Evolutionary conservation across 2,329 filamentous ascomycete species (phyloP).

Genomic region (Xylaria polymorpha): DNA sequence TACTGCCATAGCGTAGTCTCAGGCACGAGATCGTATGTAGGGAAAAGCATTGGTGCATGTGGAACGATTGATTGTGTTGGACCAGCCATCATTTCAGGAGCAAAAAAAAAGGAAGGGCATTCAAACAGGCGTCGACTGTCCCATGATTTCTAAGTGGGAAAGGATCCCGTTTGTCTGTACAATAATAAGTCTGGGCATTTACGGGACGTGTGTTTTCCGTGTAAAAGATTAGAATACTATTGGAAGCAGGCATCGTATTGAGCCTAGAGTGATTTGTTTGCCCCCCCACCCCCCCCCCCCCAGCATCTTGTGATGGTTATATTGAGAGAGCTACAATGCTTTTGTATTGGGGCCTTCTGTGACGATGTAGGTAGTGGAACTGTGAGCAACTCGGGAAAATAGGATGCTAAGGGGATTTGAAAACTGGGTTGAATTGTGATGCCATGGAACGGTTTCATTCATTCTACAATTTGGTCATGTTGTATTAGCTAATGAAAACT

Average conservation of each 20-base stretch:
- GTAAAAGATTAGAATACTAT: constrained; percentile 19
- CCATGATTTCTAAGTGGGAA: constrained; percentile 38
- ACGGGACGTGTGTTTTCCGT: constrained; percentile 32
- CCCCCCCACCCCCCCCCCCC: background rate
- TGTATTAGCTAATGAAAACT: background rate
- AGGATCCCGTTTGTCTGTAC: constrained; percentile 44
- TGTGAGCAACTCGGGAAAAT: background rate
- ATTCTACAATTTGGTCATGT: background rate
- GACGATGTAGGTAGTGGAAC: background rate
- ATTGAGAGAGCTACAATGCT: background rate
- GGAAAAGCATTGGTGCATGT: constrained; percentile 37
- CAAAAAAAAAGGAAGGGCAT: constrained; percentile 38
- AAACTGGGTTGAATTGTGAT: background rate
- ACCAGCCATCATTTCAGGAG: constrained; percentile 42
- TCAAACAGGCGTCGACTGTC: constrained; percentile 45
- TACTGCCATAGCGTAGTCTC: constrained; percentile 27
- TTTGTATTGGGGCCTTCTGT: background rate
- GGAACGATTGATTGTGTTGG: constrained; percentile 38
- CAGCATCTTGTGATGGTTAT: background rate
- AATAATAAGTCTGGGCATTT: constrained; percentile 46
- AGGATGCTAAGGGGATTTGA: background rate
- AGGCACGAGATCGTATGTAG: constrained; percentile 33
- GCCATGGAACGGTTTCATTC: background rate
- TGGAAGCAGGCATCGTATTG: constrained; percentile 14
- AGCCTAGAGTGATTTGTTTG: background rate